Base-by-base conservation (phyloP, 2,329 filamentous ascomycete species). In the Xylariaceae sp. region DNA sequence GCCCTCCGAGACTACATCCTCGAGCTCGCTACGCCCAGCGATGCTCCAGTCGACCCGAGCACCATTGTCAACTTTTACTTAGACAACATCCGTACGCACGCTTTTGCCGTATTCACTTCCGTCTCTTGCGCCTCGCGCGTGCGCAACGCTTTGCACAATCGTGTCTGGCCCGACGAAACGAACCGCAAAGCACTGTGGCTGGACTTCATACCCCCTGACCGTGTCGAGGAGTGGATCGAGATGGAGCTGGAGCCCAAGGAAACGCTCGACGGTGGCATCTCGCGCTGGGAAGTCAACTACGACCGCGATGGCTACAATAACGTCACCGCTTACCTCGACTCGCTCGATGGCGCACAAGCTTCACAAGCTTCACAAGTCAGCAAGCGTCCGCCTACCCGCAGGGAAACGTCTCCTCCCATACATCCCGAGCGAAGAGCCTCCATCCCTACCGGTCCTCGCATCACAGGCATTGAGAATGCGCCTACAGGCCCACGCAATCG, bases 61-160 rank as follows among this genome's bases (percentile, higher is more conserved):
- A 71, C 82, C 12, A 75, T 96, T 38, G 71, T 79, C 17, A 75
- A 82, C 22, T 90, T 95, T 64, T 90, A 89, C 66, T 78, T 97
- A 38, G 93, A 97, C 67, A 78, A 80, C 31, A 89, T 97, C 63
- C 87, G 89, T 58, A 95, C 92, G 0, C 94, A 99, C 68, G 90
- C 90, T 9, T 89, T 97, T 65, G 87, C 87, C 36, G 75, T 82
- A 19, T 93, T 97, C 67, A 74, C 76, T 42, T 86, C 78, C 42
- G 75, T 84, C 10, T 75, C 84, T 2, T 86, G 88, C 3, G 94
- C 94, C 4, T 84, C 86, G 0, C 82, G 90, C 18, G 91, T 89
- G 9, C 87, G 93, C 45, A 80, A 83, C 10, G 80, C 81, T 2
- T 75, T 97, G 2, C 93, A 99, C 70, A 82, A 84, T 52, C 81